These are phyloP conservation scores for Vicia faba DNA, from an alignment of 306 rosid genomes.

Conservation along the genomic window DNA sequence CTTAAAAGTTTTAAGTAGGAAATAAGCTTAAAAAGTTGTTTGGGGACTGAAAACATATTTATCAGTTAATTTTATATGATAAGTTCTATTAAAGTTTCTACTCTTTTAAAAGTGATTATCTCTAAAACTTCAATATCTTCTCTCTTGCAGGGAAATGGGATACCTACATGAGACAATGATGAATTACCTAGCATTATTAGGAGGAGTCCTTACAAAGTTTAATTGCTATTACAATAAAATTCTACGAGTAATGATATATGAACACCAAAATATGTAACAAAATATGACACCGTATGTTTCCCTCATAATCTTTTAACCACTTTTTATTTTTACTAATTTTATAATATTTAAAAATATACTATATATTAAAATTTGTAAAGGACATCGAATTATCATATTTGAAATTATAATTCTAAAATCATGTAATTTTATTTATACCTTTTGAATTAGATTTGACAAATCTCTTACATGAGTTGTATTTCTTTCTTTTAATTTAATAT, in stretches of 20 bases:
- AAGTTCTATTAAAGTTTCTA: constrained; percentile 17
- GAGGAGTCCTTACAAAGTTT: constrained; percentile 20
- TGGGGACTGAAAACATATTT: background rate
- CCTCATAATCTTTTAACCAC: too few relatives aligned
- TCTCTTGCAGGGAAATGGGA: constrained; percentile 83
- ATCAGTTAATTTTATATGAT: background rate
- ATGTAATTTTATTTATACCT: constrained; percentile 19
- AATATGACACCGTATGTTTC: too few relatives aligned
- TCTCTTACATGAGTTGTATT: too few relatives aligned
- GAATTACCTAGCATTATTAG: constrained; percentile 71
- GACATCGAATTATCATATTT: too few relatives aligned
- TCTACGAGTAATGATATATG: too few relatives aligned
- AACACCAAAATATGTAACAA: too few relatives aligned
- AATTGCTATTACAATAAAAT: background rate
- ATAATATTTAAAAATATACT: too few relatives aligned
- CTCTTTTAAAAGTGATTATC: constrained; percentile 11
- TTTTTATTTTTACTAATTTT: too few relatives aligned
- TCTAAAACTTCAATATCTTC: constrained; percentile 32
- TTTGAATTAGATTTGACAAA: constrained; percentile 59
- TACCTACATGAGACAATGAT: constrained; percentile 90
- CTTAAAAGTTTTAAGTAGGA: too few relatives aligned
- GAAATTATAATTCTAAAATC: constrained; percentile 1
- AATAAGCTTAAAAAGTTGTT: background rate
- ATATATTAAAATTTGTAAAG: too few relatives aligned
- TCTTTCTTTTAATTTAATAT: too few relatives aligned